Evolutionary conservation across 768 basidiomycete species (phyloP).

Genomic region (Kwoniella newhampshirensis): DNA sequence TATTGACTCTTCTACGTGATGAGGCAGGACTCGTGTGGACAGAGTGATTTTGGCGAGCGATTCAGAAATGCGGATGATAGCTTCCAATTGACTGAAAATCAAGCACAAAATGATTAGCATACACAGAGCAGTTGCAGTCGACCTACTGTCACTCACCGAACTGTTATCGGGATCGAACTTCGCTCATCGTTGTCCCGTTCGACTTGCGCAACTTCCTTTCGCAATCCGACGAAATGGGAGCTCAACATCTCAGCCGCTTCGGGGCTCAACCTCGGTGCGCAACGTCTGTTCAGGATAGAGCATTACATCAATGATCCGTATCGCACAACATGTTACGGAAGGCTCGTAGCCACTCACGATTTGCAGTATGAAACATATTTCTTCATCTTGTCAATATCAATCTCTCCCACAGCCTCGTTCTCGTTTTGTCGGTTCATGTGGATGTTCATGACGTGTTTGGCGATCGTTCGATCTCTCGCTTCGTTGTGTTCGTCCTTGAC

Average conservation of each 20-base stretch:
- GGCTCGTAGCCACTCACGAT: slow-evolving; percentile 59
- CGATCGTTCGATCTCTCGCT: slow-evolving; percentile 87
- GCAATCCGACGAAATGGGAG: slow-evolving; percentile 87
- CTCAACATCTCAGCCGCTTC: slow-evolving; percentile 96
- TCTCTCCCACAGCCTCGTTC: slow-evolving; percentile 77
- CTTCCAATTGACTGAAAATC: slow-evolving; percentile 78
- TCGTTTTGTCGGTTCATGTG: slow-evolving; percentile 92
- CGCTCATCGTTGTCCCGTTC: slow-evolving; percentile 96
- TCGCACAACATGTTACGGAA: background rate
- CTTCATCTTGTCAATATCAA: slow-evolving; percentile 97
- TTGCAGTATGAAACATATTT: slow-evolving; percentile 95
- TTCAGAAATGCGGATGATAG: slow-evolving; percentile 98
- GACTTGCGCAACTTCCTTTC: slow-evolving; percentile 91
- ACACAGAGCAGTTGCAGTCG: background rate
- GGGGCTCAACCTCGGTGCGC: slow-evolving; percentile 86
- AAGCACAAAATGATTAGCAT: slow-evolving; percentile 3
- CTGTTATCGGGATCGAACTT: slow-evolving; percentile 95
- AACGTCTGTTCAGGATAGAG: slow-evolving; percentile 67
- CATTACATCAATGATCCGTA: background rate
- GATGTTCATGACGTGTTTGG: slow-evolving; percentile 96
- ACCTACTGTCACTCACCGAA: slow-evolving; percentile 66
- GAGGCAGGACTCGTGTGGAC: slow-evolving; percentile 76
- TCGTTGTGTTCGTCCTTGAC: slow-evolving; percentile 98
- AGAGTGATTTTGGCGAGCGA: slow-evolving; percentile 92
- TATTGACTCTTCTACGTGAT: slow-evolving; percentile 97